Evolutionary conservation across 768 basidiomycete species (phyloP), one percentile per base, ranked within the genome.

Genomic region (Lyophyllum shimeji): DNA sequence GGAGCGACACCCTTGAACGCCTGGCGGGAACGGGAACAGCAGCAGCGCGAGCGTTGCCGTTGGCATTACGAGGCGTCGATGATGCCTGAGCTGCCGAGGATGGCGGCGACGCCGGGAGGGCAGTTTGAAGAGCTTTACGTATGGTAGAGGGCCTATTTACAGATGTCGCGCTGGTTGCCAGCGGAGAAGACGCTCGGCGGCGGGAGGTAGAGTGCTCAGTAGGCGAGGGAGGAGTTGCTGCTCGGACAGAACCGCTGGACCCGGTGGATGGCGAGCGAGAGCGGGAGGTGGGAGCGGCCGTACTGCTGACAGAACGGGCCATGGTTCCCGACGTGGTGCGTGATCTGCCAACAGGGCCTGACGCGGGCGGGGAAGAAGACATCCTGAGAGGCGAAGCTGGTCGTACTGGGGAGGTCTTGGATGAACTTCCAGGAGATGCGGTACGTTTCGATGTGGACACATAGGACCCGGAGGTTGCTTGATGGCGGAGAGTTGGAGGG

Each of bases 401-500:
- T 27, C 80, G 79, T 21, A 74, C 60, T 9, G 63, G 56, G 23
- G 69, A 67, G 17, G 66, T 68, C 57, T 65, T 78, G 49, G 70
- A 78, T 50, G 72, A 75, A 53, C 64, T 71, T 50, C 59, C 71
- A 1, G 81, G 78, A 25, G 77, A 82, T 45, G 66, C 71, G 21
- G 79, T 68, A 17, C 77, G 80, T 60, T 75, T 73, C 43, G 68
- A 67, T 43, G 85, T 76, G 27, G 78, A 73, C 7, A 80, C 76
- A 62, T 89, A 82, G 31, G 89, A 77, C 15, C 81, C 75, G 47
- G 90, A 89, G 8, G 89, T 93, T 5, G 90, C 89, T 67, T 92
- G 90, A 68, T 93, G 92, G 50, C 87, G 81, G 47, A 91, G 76
- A 49, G 82, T 82, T 3, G 92, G 92, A 18, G 92, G 92, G 8